Evolutionary conservation across 2,329 filamentous ascomycete genomes (phyloP).

Genomic region (Sphaceloma murrayae): DNA sequence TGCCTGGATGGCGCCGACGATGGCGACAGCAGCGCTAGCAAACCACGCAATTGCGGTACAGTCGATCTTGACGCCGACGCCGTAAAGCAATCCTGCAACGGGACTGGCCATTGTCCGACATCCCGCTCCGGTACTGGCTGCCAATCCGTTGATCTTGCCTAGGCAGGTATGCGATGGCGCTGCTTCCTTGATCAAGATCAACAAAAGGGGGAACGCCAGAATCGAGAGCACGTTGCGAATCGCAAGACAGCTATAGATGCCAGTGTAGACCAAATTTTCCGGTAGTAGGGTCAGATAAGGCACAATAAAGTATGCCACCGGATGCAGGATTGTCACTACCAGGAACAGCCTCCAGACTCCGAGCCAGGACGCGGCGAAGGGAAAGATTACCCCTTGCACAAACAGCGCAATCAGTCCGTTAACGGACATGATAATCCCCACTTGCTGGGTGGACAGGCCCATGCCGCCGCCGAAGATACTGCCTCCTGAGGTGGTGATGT

Average conservation of each 20-base stretch:
- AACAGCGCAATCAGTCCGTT: slow-evolving; percentile 63
- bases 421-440: slow-evolving; percentile 58
- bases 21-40: slow-evolving; percentile 47
- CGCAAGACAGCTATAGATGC: slow-evolving; percentile 56
- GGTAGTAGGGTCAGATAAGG: slow-evolving; percentile 57
- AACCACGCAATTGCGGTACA: slow-evolving; percentile 57
- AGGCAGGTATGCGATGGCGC: slow-evolving; percentile 53
- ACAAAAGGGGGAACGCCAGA: slow-evolving; percentile 55
- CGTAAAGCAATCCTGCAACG: slow-evolving; percentile 57
- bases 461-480: slow-evolving; percentile 46
- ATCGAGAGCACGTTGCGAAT: slow-evolving; percentile 61
- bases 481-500: slow-evolving; percentile 23
- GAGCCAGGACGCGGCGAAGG: slow-evolving; percentile 51
- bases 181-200: slow-evolving; percentile 65
- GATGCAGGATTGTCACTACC: slow-evolving; percentile 55
- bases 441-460: slow-evolving; percentile 55
- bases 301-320: slow-evolving; percentile 57
- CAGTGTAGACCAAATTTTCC: slow-evolving; percentile 43
- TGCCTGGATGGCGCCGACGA: slow-evolving; percentile 47
- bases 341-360: slow-evolving; percentile 61
- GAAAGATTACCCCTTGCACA: slow-evolving; percentile 64
- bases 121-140: slow-evolving; percentile 61
- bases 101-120: slow-evolving; percentile 62
- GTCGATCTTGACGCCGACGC: slow-evolving; percentile 46
- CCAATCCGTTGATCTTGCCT: slow-evolving; percentile 62